Evolutionary conservation across 202 grass and related monocot species (phyloP).

Genomic region (Hordeum pubiflorum): DNA sequence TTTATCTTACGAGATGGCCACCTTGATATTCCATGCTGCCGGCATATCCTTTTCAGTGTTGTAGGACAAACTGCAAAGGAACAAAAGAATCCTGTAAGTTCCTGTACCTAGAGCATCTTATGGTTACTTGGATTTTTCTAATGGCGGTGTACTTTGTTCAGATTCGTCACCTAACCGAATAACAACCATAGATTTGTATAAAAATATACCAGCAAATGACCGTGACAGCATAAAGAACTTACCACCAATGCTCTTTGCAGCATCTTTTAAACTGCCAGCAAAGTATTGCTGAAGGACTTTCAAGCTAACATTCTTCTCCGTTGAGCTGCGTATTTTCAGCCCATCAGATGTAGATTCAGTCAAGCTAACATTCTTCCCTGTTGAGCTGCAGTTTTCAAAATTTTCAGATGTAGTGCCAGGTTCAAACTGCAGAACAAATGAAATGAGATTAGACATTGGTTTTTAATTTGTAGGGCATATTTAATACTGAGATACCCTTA

Average conservation of each 20-base stretch:
- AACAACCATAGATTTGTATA: not conserved
- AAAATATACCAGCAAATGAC: not conserved
- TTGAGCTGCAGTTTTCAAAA: slow-evolving; percentile 29
- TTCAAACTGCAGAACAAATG: slow-evolving; percentile 36
- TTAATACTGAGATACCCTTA: not conserved
- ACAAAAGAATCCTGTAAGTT: not conserved
- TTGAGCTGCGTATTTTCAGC: slow-evolving; percentile 35
- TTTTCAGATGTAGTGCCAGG: slow-evolving; percentile 20
- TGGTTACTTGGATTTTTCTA: not conserved
- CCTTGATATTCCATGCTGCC: slow-evolving; percentile 52
- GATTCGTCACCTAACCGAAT: not conserved
- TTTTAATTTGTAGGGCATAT: not conserved
- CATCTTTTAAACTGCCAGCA: slow-evolving; percentile 64
- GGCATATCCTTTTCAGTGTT: slow-evolving; percentile 64
- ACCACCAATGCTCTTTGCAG: slow-evolving; percentile 72
- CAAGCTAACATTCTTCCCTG: slow-evolving; percentile 55
- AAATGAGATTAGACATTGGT: not conserved
- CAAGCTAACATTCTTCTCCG: slow-evolving; percentile 56
- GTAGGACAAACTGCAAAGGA: slow-evolving; percentile 56
- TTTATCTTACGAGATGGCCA: slow-evolving; percentile 79
- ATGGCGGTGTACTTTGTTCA: not conserved
- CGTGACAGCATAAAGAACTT: not conserved
- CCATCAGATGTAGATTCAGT: slow-evolving; percentile 28
- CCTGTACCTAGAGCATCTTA: not conserved
- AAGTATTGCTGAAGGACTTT: slow-evolving; percentile 68